phyloP scores from a whole-genome alignment of 768 basidiomycete species.

The Macrolepiota fuliginosa region DNA sequence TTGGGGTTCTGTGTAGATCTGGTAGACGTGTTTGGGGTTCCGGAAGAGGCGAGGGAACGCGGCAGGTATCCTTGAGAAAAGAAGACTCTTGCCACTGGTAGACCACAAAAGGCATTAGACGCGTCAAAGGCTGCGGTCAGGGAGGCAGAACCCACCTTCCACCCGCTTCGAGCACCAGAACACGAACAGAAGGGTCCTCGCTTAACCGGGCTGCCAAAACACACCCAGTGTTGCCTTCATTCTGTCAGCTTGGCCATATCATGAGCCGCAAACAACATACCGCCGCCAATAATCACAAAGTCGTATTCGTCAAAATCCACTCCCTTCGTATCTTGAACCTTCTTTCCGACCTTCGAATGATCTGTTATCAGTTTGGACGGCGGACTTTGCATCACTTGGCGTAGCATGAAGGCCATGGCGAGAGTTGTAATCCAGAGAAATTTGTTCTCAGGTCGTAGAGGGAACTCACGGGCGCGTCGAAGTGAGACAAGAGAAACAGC shows the following conservation, averaged over 20 bases:
- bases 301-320: constrained; percentile 36
- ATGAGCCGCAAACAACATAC: constrained; percentile 22
- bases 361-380: constrained; percentile 22
- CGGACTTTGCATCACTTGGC: constrained; percentile 17
- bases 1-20: constrained; percentile 58
- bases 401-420: constrained; percentile 21
- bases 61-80: constrained; percentile 41
- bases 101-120: neutral
- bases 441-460: constrained; percentile 12
- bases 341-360: constrained; percentile 21
- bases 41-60: constrained; percentile 41
- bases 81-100: constrained; percentile 41
- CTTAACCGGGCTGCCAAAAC: constrained; percentile 57
- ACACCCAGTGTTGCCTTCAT: constrained; percentile 57
- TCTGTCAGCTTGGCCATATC: neutral
- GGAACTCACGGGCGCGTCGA: constrained; percentile 9
- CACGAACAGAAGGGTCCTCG: constrained; percentile 51
- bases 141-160: constrained; percentile 42
- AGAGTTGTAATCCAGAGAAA: constrained; percentile 18
- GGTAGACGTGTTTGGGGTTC: constrained; percentile 46
- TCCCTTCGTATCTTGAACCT: neutral
- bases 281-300: constrained; percentile 55
- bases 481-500: constrained; percentile 13
- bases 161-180: constrained; percentile 60
- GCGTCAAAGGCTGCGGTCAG: neutral